A percentile compares a stretch with the other conserved stretches of the same genome.
Conservation (phyloP, 2,329 filamentous ascomycete genomes). For the Cryphonectria naterciae region DNA sequence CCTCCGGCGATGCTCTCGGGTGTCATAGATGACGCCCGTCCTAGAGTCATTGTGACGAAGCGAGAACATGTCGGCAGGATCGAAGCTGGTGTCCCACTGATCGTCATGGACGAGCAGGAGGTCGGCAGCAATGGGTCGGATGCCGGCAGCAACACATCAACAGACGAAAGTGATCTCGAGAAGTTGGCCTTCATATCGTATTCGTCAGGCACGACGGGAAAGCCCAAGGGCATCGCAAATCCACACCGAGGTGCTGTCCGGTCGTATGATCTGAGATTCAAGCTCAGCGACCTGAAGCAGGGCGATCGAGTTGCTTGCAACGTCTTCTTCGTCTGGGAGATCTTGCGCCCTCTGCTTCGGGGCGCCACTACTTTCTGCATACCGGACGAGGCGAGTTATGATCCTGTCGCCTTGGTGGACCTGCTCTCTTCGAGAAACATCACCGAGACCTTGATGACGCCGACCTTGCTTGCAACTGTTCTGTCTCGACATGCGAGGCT, state of each 20-base stretch:
- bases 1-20: conserved; percentile 74
- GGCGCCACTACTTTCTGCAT: conserved; percentile 77
- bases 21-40: conserved; percentile 75
- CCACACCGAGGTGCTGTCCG: conserved; percentile 73
- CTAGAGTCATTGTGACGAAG: conserved; percentile 72
- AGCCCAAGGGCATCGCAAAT: conserved; percentile 82
- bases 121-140: conserved; percentile 34
- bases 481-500: conserved; percentile 71
- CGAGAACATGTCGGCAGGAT: conserved; percentile 67
- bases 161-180: conserved; percentile 69
- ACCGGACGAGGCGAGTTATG: conserved; percentile 77
- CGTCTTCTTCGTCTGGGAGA: conserved; percentile 88
- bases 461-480: conserved; percentile 75
- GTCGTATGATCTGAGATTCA: conserved; percentile 75
- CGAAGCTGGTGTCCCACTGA: conserved; percentile 64
- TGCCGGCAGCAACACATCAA: conserved; percentile 43
- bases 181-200: conserved; percentile 80
- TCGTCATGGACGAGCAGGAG: conserved; percentile 62
- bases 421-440: conserved; percentile 67
- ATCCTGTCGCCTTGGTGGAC: conserved; percentile 74
- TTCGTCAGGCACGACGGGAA: conserved; percentile 76
- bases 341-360: conserved; percentile 73
- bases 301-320: conserved; percentile 85
- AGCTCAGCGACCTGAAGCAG: conserved; percentile 67
- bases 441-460: conserved; percentile 84